Conservation (phyloP, 257 asterid genomes). For the Agastache rugosa region DNA sequence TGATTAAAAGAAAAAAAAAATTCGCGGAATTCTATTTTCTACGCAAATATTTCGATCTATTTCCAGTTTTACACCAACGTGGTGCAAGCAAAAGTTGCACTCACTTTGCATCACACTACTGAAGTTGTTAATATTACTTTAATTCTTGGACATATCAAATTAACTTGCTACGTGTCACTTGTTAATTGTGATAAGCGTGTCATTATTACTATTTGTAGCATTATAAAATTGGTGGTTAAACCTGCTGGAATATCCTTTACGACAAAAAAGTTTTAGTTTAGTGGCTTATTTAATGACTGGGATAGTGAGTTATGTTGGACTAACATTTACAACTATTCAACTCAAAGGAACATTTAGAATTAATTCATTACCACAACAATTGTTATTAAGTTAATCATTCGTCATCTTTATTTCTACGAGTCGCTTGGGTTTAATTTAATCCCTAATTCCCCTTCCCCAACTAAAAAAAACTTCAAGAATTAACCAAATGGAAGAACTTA, state of each 20-base stretch:
- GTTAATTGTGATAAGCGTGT: slow-evolving; percentile 9
- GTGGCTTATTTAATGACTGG: not conserved
- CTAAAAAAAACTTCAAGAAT: not conserved
- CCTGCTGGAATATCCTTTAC: slow-evolving; percentile 24
- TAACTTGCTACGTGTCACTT: slow-evolving; percentile 10
- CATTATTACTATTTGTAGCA: not conserved
- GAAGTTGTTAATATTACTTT: not conserved
- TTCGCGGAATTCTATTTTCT: not conserved
- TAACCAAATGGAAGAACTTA: not conserved
- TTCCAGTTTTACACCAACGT: not conserved
- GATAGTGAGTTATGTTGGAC: not conserved
- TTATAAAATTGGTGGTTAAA: slow-evolving; percentile 22
- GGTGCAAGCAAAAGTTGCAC: not conserved
- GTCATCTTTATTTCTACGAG: not conserved
- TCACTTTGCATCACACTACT: not conserved
- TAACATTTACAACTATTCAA: not conserved
- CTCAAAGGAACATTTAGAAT: not conserved
- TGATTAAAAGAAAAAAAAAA: not conserved
- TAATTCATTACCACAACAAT: not conserved
- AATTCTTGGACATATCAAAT: not conserved
- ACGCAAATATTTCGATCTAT: not conserved
- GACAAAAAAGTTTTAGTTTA: slow-evolving; percentile 23
- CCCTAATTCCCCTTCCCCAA: not conserved
- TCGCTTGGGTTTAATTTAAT: not conserved
- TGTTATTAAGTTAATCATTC: not conserved